Conservation (phyloP, 169 alveolate genomes). For the Plasmodium fragile region DNA sequence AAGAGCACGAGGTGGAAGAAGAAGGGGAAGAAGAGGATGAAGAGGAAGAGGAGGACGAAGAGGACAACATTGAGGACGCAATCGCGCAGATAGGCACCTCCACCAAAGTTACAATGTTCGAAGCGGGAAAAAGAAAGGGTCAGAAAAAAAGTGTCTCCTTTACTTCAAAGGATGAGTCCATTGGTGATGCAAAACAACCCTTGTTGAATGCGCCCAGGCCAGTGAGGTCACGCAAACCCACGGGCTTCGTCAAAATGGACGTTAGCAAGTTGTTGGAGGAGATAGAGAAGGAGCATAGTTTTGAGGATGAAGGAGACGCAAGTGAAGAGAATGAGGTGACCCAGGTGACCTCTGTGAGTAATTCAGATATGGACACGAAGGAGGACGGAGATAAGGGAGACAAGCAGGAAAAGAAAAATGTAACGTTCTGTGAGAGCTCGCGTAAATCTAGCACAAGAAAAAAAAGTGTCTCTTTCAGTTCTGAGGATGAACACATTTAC, state of each 20-base stretch:
- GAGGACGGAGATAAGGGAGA: neutral
- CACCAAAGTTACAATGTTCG: neutral
- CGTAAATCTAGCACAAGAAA: neutral
- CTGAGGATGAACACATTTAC: constrained; percentile 28
- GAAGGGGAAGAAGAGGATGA: neutral
- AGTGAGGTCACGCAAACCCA: constrained; percentile 33
- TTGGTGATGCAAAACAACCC: neutral
- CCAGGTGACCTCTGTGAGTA: neutral
- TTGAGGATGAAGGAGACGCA: neutral
- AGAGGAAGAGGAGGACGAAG: neutral
- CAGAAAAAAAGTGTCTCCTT: constrained; percentile 17
- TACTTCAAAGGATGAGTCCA: neutral
- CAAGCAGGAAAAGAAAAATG: neutral
- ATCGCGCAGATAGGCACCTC: neutral
- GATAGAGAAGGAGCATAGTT: constrained; percentile 29
- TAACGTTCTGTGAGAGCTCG: neutral
- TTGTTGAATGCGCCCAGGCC: constrained; percentile 16
- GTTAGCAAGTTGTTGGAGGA: constrained; percentile 15
- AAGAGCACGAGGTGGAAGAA: constrained; percentile 3
- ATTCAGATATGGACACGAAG: neutral
- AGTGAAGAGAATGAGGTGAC: neutral
- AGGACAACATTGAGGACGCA: neutral
- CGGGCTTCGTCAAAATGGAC: constrained; percentile 63
- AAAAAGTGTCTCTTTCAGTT: constrained; percentile 31
- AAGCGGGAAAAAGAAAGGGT: neutral